Evolutionary conservation across 768 basidiomycete species (phyloP).

Genomic region (Auricularia auricula-judae): DNA sequence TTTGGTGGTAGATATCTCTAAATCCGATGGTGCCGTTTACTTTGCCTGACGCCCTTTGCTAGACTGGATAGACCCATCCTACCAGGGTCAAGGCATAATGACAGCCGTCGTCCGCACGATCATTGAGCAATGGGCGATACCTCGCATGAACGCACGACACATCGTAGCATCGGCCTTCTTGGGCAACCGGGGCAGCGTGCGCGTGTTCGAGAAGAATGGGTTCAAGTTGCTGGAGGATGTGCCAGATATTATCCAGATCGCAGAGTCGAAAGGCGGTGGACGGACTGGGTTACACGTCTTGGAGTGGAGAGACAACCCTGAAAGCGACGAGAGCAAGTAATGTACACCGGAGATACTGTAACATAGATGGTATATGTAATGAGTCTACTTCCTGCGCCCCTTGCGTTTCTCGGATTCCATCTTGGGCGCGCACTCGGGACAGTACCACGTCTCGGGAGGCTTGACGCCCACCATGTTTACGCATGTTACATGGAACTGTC

Average conservation of each 20-base stretch:
- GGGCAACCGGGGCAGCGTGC: slow-evolving; percentile 48
- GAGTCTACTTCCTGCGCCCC: not conserved
- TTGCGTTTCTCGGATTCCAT: not conserved
- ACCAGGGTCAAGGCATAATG: slow-evolving; percentile 67
- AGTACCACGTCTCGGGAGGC: slow-evolving; percentile 45
- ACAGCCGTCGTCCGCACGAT: slow-evolving; percentile 46
- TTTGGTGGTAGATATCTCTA: slow-evolving; percentile 49
- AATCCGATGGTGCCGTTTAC: not conserved
- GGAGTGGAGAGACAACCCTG: slow-evolving; percentile 11
- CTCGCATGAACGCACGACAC: slow-evolving; percentile 45
- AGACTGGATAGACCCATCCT: slow-evolving; percentile 52
- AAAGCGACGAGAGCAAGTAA: not conserved
- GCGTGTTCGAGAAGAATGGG: slow-evolving; percentile 60
- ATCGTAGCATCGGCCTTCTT: slow-evolving; percentile 34
- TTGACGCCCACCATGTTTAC: slow-evolving; percentile 45
- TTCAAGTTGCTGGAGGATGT: slow-evolving; percentile 33
- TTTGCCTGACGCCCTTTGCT: not conserved
- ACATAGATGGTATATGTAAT: not conserved
- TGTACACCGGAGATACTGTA: not conserved
- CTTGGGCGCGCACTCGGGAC: slow-evolving; percentile 32
- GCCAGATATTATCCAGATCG: slow-evolving; percentile 26
- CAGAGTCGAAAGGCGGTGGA: slow-evolving; percentile 24
- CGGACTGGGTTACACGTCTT: slow-evolving; percentile 11
- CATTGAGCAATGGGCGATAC: slow-evolving; percentile 48
- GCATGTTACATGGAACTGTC: slow-evolving; percentile 53